These are phyloP conservation scores for Verbena officinalis DNA, from an alignment of 257 asterid species.

Conservation along the genomic window DNA sequence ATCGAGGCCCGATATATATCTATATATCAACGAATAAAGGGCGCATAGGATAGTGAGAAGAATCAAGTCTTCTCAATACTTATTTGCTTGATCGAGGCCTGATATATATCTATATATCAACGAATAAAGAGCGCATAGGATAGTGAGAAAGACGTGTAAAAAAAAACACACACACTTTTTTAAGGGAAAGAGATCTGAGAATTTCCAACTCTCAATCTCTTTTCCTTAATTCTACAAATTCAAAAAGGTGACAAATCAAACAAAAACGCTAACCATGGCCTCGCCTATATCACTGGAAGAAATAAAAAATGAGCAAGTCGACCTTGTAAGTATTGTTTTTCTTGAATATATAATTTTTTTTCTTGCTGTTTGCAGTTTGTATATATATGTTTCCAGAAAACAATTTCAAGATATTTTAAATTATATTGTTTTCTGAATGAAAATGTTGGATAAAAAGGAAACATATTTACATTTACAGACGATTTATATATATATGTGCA, in stretches of 20 bases:
- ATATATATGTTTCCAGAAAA: not conserved
- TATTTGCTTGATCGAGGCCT: not conserved
- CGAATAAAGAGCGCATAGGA: not conserved
- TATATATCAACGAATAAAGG: not conserved
- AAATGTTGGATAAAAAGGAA: too few species aligned
- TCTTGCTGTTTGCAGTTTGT: too few species aligned
- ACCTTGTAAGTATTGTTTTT: constrained; percentile 51
- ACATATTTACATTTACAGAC: too few species aligned
- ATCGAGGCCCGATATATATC: not conserved
- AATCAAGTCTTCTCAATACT: too few species aligned
- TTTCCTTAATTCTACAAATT: constrained; percentile 27
- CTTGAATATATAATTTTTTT: not conserved
- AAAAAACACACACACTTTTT: too few species aligned
- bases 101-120: not conserved
- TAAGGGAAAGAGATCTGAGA: constrained; percentile 39
- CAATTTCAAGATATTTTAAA: too few species aligned
- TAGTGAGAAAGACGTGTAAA: too few species aligned
- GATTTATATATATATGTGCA: too few species aligned
- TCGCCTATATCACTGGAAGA: constrained; percentile 53
- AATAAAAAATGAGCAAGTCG: constrained; percentile 60
- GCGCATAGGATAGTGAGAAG: not conserved
- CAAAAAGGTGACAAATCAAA: not conserved
- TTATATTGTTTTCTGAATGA: too few species aligned
- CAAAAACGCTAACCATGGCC: constrained; percentile 40
- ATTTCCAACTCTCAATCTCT: constrained; percentile 45